These are phyloP conservation scores for Euphorbia lathyris DNA, from an alignment of 345 rosid species.

Conservation along the genomic window DNA sequence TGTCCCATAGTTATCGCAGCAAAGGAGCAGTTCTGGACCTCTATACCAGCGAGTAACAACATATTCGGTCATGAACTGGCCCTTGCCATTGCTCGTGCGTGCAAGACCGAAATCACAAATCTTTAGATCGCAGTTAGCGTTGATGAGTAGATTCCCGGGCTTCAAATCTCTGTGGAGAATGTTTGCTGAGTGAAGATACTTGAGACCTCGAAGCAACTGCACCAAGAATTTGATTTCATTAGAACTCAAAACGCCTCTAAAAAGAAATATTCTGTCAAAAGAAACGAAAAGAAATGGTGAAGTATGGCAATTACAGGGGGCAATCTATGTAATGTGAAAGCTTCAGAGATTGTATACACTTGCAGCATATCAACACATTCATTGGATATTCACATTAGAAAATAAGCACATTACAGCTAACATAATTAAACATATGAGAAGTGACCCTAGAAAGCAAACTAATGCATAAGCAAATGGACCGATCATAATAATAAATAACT, in stretches of 20 bases:
- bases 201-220: slow-evolving; percentile 82
- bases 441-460: not conserved
- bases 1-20: slow-evolving; percentile 82
- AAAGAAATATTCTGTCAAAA: too few species aligned
- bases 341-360: slow-evolving; percentile 4
- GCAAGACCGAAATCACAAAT: slow-evolving; percentile 88
- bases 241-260: not conserved
- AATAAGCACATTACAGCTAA: not conserved
- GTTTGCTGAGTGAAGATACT: slow-evolving; percentile 84
- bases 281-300: not conserved
- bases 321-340: not conserved
- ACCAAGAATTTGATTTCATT: not conserved
- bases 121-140: slow-evolving; percentile 78
- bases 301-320: not conserved
- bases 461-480: not conserved
- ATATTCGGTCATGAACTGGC: slow-evolving; percentile 85
- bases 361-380: not conserved
- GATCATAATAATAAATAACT: not conserved
- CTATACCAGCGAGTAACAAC: slow-evolving; percentile 93
- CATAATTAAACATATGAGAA: not conserved
- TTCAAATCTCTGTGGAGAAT: slow-evolving; percentile 87
- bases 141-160: slow-evolving; percentile 86
- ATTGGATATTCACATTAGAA: not conserved
- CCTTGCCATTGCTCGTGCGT: slow-evolving; percentile 67
- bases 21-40: slow-evolving; percentile 84